Percentiles rank a stretch among this genome's conserved stretches.
These are phyloP conservation scores for Dryas integrifolia DNA, from an alignment of 331 rosid genomes.

Conservation along the genomic window DNA sequence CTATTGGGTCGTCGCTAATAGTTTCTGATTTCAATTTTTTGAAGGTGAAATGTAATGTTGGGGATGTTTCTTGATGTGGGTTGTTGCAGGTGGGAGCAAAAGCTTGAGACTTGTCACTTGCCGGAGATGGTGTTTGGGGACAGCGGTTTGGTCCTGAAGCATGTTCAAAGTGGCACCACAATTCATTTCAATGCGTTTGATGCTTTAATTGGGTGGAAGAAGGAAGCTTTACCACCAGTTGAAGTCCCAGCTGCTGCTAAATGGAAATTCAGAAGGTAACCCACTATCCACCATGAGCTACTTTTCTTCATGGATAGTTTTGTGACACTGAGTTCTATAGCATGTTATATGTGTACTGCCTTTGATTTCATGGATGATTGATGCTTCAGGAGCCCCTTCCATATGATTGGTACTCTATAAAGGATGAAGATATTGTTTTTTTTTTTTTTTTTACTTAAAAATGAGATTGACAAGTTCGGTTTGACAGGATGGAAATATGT, in stretches of 20 bases:
- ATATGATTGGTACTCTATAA: not conserved
- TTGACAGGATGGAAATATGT: not conserved
- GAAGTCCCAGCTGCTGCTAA: constrained; percentile 98
- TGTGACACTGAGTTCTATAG: not conserved
- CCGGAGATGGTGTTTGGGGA: constrained; percentile 99
- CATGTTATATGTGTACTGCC: not conserved
- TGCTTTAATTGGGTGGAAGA: constrained; percentile 88
- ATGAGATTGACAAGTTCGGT: not conserved
- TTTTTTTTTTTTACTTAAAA: not conserved
- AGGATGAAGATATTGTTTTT: too few species aligned
- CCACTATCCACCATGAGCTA: not conserved
- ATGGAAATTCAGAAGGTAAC: constrained; percentile 88
- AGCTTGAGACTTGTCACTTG: constrained; percentile 74
- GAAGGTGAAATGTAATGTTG: not conserved
- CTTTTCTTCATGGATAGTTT: not conserved
- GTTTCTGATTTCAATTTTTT: not conserved
- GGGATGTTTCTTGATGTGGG: constrained; percentile 23
- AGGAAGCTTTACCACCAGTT: constrained; percentile 93
- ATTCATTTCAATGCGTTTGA: constrained; percentile 87
- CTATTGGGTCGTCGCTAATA: not conserved
- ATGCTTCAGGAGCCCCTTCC: not conserved
- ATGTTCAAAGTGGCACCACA: constrained; percentile 60
- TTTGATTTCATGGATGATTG: not conserved
- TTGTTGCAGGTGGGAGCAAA: constrained; percentile 77
- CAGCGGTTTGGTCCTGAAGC: constrained; percentile 64